These are phyloP conservation scores for Camillea tinctor DNA, from an alignment of 2,329 filamentous ascomycete species.

Conservation along the genomic window DNA sequence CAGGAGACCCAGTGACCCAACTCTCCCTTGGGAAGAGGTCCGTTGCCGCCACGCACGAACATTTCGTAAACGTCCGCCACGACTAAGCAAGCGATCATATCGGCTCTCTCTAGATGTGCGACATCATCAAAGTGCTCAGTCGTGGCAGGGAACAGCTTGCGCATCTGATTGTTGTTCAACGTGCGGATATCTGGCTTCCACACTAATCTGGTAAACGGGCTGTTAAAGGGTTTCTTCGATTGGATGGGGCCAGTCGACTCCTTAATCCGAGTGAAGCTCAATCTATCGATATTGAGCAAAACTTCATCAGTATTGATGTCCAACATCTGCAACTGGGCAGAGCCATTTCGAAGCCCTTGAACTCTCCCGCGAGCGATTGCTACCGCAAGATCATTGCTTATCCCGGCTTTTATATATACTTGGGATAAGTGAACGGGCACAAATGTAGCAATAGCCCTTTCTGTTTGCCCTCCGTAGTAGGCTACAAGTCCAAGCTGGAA, in stretches of 20 bases:
- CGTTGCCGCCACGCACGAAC: neutral
- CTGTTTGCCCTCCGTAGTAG: conserved; percentile 15
- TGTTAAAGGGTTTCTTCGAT: conserved; percentile 3
- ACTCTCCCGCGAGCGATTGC: conserved; percentile 8
- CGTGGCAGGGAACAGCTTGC: conserved; percentile 6
- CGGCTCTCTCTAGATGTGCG: neutral
- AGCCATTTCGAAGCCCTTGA: conserved; percentile 12
- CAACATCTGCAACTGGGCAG: conserved; percentile 13
- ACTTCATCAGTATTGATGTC: conserved; percentile 8
- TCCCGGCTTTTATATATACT: conserved; percentile 8
- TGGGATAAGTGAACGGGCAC: conserved; percentile 18
- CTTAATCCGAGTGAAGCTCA: conserved; percentile 4
- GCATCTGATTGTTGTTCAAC: conserved; percentile 11
- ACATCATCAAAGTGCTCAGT: conserved; percentile 9
- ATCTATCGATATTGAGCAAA: conserved; percentile 5
- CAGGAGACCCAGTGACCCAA: conserved; percentile 1
- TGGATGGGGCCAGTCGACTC: neutral
- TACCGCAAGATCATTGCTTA: neutral
- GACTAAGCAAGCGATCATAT: conserved; percentile 6
- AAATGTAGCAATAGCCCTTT: conserved; percentile 8
- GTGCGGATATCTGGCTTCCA: conserved; percentile 24
- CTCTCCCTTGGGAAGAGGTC: neutral
- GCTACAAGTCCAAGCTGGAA: conserved; percentile 22
- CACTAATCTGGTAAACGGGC: conserved; percentile 6
- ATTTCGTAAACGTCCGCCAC: conserved; percentile 3